Percentiles rank a stretch among this genome's conserved stretches.
phyloP scores from a whole-genome alignment of 495 filamentous ascomycete species.

The Talaromyces wortmannii region DNA sequence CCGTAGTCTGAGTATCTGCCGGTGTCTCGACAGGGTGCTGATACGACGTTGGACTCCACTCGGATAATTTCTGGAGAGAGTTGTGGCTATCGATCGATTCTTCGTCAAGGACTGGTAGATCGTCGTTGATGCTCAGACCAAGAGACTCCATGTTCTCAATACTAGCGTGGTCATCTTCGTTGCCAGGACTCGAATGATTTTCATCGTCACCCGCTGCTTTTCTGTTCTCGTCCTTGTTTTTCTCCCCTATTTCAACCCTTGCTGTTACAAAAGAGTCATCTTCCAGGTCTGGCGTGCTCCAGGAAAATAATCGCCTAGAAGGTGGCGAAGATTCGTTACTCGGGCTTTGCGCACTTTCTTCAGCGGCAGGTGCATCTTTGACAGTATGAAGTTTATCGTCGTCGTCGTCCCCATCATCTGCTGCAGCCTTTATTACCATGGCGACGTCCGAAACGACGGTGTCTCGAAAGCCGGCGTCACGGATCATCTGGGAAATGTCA shows the following conservation, averaged over 20 bases:
- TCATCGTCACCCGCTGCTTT: background rate
- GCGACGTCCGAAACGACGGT: constrained; percentile 18
- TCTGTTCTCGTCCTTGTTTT: background rate
- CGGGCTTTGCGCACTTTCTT: no score
- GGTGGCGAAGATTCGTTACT: constrained; percentile 11
- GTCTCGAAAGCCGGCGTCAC: constrained; percentile 32
- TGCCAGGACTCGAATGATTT: background rate
- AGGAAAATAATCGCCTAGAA: constrained; percentile 18
- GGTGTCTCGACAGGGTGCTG: background rate
- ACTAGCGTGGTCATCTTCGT: background rate
- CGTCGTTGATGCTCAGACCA: background rate
- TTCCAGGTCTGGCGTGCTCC: constrained; percentile 15
- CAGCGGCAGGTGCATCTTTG: no score
- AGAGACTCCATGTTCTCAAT: background rate
- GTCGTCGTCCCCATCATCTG: constrained; percentile 5
- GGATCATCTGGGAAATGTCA: constrained; percentile 27
- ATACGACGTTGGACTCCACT: background rate
- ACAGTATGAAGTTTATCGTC: background rate
- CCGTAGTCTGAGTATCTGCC: background rate
- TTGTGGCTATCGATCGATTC: background rate
- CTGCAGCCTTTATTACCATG: constrained; percentile 4
- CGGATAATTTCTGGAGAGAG: background rate
- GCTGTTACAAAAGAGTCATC: background rate
- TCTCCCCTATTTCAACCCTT: background rate
- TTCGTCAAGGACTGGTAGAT: background rate